phyloP scores from a whole-genome alignment of 1,284 basidiomycete genomes.

The Coniferiporia sulphurascens region DNA sequence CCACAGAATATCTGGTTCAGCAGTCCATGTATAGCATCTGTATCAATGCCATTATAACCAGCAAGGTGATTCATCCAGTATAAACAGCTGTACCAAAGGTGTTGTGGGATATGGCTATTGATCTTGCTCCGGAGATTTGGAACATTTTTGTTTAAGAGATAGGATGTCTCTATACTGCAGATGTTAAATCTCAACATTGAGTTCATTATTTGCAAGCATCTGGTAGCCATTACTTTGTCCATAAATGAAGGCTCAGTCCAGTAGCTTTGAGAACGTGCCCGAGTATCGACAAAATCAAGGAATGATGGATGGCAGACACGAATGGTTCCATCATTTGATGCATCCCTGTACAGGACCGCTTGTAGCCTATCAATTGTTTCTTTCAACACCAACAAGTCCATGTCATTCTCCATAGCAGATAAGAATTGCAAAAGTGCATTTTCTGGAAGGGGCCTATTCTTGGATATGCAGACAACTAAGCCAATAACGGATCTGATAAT shows the following conservation, averaged over 20 bases:
- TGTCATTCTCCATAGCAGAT: too few relatives aligned
- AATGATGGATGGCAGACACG: conserved; percentile 11
- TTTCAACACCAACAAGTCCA: too few relatives aligned
- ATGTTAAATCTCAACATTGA: conserved; percentile 33
- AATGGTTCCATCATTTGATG: background rate
- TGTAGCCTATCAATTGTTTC: background rate
- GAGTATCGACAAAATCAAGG: too few relatives aligned
- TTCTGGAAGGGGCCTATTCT: too few relatives aligned
- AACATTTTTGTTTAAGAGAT: conserved; percentile 24
- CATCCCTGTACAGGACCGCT: background rate
- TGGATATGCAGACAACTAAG: too few relatives aligned
- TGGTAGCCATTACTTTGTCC: conserved; percentile 7
- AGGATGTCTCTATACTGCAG: conserved; percentile 27
- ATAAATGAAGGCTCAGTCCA: background rate
- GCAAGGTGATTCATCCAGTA: background rate
- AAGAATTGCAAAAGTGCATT: too few relatives aligned
- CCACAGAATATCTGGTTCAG: background rate
- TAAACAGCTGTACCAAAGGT: background rate
- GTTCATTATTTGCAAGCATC: conserved; percentile 27
- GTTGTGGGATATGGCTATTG: background rate
- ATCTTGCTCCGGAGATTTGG: conserved; percentile 15
- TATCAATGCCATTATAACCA: background rate
- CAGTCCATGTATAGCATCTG: background rate
- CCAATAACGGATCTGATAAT: too few relatives aligned
- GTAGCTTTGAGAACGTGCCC: background rate